Evolutionary conservation across 768 basidiomycete species (phyloP).

Genomic region (Trichaptum fuscoviolaceum): DNA sequence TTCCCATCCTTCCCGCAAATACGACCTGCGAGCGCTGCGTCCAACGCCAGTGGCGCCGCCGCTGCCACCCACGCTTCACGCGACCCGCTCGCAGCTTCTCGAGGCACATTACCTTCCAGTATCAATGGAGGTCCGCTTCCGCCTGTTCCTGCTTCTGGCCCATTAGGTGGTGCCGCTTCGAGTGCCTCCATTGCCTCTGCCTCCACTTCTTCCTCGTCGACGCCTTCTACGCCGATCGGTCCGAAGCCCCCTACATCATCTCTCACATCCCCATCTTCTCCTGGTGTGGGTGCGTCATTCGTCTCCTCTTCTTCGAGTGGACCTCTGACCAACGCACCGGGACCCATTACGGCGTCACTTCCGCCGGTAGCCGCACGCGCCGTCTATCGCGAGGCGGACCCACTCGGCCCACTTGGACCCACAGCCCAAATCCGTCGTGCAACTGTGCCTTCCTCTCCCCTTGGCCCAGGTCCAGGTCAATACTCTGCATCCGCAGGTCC

Average conservation of each 20-base stretch:
- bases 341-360: not conserved
- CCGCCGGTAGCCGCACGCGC: not conserved
- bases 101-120: constrained; percentile 15
- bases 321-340: constrained; percentile 3
- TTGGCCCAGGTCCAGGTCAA: constrained; percentile 10
- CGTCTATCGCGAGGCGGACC: constrained; percentile 10
- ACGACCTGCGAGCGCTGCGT: constrained; percentile 21
- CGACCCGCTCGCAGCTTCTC: constrained; percentile 12
- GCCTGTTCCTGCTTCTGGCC: constrained; percentile 9
- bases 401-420: constrained; percentile 9
- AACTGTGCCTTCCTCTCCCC: constrained; percentile 12
- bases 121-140: constrained; percentile 15
- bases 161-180: not conserved
- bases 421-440: constrained; percentile 10
- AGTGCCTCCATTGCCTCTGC: not conserved
- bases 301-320: constrained; percentile 1
- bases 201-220: not conserved
- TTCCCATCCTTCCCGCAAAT: constrained; percentile 30
- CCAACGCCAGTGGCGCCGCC: constrained; percentile 23
- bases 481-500: constrained; percentile 11
- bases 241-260: constrained; percentile 2
- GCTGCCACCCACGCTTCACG: constrained; percentile 15
- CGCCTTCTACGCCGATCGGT: not conserved
- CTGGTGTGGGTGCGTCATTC: not conserved
- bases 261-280: not conserved